Percentiles rank a stretch among this genome's conserved stretches.
Evolutionary conservation across 1,284 basidiomycete genomes (phyloP).

Genomic region (Moesziomyces antarcticus): DNA sequence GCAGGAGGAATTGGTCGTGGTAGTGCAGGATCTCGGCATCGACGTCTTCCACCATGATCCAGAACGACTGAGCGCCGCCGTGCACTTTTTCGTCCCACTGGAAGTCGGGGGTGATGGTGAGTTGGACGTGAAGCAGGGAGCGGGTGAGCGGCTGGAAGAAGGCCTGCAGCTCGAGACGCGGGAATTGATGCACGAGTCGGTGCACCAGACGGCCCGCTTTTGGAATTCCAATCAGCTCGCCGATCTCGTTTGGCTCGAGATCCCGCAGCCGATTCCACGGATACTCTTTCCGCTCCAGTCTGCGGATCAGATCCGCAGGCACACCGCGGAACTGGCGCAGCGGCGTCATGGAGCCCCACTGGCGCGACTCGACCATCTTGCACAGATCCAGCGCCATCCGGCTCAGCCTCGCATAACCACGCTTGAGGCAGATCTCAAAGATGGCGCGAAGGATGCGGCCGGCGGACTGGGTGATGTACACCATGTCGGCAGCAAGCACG

Average conservation of each 20-base stretch:
- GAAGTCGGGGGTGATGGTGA: constrained; percentile 88
- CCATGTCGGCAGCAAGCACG: constrained; percentile 97
- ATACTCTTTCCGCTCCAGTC: constrained; percentile 95
- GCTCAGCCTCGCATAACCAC: constrained; percentile 96
- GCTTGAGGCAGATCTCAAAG: constrained; percentile 97
- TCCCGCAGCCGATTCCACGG: constrained; percentile 64
- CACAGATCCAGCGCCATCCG: constrained; percentile 91
- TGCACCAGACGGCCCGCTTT: constrained; percentile 88
- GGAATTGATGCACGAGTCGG: constrained; percentile 95
- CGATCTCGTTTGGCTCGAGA: constrained; percentile 70
- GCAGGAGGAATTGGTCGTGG: constrained; percentile 90
- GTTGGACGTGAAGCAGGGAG: constrained; percentile 63
- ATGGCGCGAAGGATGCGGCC: constrained; percentile 89
- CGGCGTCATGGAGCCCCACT: constrained; percentile 98
- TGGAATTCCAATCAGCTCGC: constrained; percentile 92
- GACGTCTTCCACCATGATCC: constrained; percentile 93
- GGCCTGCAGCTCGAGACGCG: constrained; percentile 82
- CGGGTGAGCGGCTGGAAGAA: constrained; percentile 60
- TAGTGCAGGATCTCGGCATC: constrained; percentile 95
- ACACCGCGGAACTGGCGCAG: constrained; percentile 93
- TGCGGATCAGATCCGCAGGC: constrained; percentile 84
- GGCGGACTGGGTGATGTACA: constrained; percentile 75
- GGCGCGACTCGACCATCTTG: constrained; percentile 84
- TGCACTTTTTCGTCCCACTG: constrained; percentile 96
- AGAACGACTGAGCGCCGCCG: constrained; percentile 84